Evolutionary conservation across 73 alveolate species (phyloP).

Genomic region (Uronychia binucleata): DNA sequence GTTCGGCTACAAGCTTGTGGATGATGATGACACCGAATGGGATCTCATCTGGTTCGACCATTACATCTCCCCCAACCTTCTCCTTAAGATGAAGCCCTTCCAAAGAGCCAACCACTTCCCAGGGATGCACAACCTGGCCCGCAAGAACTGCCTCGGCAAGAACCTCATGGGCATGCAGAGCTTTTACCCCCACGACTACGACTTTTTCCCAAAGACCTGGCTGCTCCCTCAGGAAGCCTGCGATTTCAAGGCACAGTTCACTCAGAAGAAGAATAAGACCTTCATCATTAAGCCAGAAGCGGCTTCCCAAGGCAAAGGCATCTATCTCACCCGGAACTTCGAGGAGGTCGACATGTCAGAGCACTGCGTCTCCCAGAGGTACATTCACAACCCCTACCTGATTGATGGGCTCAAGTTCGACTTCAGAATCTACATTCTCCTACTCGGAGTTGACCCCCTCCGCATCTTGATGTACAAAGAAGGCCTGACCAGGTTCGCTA

Average conservation of each 20-base stretch:
- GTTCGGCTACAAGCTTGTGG: not conserved
- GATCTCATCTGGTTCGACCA: constrained; percentile 19
- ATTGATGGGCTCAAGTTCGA: constrained; percentile 90
- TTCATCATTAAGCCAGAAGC: constrained; percentile 53
- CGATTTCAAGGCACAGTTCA: constrained; percentile 34
- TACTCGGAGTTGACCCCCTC: constrained; percentile 65
- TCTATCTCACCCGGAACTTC: constrained; percentile 28
- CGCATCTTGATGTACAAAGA: constrained; percentile 48
- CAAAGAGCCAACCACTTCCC: constrained; percentile 30
- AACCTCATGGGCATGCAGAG: constrained; percentile 19
- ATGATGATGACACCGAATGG: not conserved
- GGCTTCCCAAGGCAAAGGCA: constrained; percentile 69
- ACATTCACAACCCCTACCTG: constrained; percentile 79
- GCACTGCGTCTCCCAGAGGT: constrained; percentile 69
- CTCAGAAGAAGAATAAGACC: constrained; percentile 18
- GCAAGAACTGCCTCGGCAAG: constrained; percentile 10
- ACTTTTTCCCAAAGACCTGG: constrained; percentile 68
- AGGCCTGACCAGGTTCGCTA: constrained; percentile 73
- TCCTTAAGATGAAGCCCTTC: constrained; percentile 23
- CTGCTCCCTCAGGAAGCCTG: constrained; percentile 56
- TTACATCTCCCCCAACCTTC: constrained; percentile 34
- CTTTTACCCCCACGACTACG: constrained; percentile 22
- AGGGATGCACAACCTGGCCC: constrained; percentile 3
- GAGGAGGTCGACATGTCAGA: constrained; percentile 2
- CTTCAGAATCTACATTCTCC: constrained; percentile 80